Conservation (phyloP, 768 basidiomycete species). For the Collybia sp. region DNA sequence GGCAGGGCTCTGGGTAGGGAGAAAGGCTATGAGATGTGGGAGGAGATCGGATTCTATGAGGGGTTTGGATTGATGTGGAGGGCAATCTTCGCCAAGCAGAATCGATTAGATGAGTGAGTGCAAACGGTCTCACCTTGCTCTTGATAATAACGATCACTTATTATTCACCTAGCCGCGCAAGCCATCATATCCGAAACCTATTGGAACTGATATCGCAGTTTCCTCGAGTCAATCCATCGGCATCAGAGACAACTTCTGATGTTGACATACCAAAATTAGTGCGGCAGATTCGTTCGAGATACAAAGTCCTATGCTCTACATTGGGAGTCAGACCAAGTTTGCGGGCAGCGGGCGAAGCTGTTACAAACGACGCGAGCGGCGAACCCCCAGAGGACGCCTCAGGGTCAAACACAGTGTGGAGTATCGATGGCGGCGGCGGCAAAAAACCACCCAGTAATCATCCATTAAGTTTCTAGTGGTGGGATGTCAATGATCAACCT, state of each 20-base stretch:
- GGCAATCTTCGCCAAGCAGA: slow-evolving; percentile 38
- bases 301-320: slow-evolving; percentile 80
- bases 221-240: slow-evolving; percentile 71
- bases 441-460: too few species aligned
- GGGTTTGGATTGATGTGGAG: slow-evolving; percentile 78
- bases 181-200: slow-evolving; percentile 63
- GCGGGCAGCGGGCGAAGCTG: slow-evolving; percentile 21
- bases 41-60: slow-evolving; percentile 92
- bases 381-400: too few species aligned
- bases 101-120: slow-evolving; percentile 45
- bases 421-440: too few species aligned
- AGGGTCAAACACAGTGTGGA: too few species aligned
- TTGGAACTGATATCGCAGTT: slow-evolving; percentile 71
- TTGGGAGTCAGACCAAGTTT: slow-evolving; percentile 58
- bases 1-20: slow-evolving; percentile 85
- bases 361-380: too few species aligned
- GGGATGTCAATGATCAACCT: too few species aligned
- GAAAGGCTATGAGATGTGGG: slow-evolving; percentile 95
- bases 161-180: slow-evolving; percentile 39
- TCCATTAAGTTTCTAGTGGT: too few species aligned
- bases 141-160: neutral
- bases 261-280: slow-evolving; percentile 75
- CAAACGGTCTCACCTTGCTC: slow-evolving; percentile 1
- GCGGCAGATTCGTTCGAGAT: slow-evolving; percentile 81
- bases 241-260: slow-evolving; percentile 34